phyloP scores from a whole-genome alignment of 495 filamentous ascomycete species.

The Glarea lozoyensis region DNA sequence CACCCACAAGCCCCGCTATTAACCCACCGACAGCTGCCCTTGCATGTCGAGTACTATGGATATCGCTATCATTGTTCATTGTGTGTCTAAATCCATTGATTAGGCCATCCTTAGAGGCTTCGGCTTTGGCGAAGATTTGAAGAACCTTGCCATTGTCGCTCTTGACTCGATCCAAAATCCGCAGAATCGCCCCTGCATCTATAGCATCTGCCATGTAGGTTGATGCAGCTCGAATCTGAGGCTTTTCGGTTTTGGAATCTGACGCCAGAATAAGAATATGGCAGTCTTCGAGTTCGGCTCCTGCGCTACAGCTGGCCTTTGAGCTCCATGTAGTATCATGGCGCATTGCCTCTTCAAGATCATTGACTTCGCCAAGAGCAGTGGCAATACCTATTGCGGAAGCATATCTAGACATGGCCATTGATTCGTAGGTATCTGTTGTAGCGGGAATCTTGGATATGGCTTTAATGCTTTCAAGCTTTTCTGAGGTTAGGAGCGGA shows the following conservation, averaged over 20 bases:
- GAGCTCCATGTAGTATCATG: slow-evolving; percentile 11
- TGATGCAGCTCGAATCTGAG: slow-evolving; percentile 16
- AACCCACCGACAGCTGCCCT: slow-evolving; percentile 18
- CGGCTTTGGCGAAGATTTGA: slow-evolving; percentile 20
- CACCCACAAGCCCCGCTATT: slow-evolving; percentile 18
- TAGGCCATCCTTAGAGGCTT: slow-evolving; percentile 14
- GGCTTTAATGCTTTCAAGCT: slow-evolving; percentile 12
- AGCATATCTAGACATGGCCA: slow-evolving; percentile 19
- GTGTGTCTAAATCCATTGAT: slow-evolving; percentile 20
- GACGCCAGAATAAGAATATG: slow-evolving; percentile 21
- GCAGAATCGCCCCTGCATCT: slow-evolving; percentile 16
- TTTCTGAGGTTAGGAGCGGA: slow-evolving; percentile 17
- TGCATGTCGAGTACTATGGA: slow-evolving; percentile 21
- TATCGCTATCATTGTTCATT: slow-evolving; percentile 22
- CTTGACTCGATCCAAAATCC: slow-evolving; percentile 12
- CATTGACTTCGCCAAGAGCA: slow-evolving; percentile 13
- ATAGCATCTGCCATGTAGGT: slow-evolving; percentile 21
- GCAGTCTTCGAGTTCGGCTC: slow-evolving; percentile 21
- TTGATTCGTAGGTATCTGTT: slow-evolving; percentile 22
- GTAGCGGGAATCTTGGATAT: slow-evolving; percentile 11
- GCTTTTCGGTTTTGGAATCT: slow-evolving; percentile 8
- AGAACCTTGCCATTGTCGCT: slow-evolving; percentile 14
- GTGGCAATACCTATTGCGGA: slow-evolving; percentile 18
- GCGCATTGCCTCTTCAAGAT: slow-evolving; percentile 13
- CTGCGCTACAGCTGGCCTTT: slow-evolving; percentile 19